A percentile compares a stretch with the other conserved stretches of the same genome.
Conservation (phyloP, 2,329 filamentous ascomycete genomes). For the Trichoderma cornu-damae region DNA sequence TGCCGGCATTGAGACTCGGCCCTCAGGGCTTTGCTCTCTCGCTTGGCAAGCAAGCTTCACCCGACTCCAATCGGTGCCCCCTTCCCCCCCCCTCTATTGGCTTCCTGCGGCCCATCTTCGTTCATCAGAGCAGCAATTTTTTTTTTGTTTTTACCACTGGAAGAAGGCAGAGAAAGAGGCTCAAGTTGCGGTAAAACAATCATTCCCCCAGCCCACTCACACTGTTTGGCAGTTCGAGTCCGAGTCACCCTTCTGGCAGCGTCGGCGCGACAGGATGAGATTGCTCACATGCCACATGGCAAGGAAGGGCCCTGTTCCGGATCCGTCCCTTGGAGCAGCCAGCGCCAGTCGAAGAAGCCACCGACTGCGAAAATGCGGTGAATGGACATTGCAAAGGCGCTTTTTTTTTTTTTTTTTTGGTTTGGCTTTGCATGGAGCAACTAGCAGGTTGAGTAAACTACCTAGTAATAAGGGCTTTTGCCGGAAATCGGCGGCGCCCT, state of each 20-base stretch:
- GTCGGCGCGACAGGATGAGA: conserved; percentile 15
- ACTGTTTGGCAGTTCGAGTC: background rate
- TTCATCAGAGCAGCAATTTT: too few species aligned
- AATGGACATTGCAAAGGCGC: conserved; percentile 13
- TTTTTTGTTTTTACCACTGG: too few species aligned
- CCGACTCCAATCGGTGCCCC: too few species aligned
- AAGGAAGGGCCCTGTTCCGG: conserved; percentile 17
- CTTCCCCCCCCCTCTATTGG: too few species aligned
- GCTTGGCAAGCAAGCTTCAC: too few species aligned
- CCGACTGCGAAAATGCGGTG: conserved; percentile 18
- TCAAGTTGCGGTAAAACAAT: conserved; percentile 15
- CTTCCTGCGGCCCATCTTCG: too few species aligned
- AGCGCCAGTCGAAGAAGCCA: conserved; percentile 5
- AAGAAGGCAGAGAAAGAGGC: background rate
- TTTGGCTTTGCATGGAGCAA: too few species aligned
- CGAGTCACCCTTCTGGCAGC: conserved; percentile 5
- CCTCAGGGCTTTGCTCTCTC: too few species aligned
- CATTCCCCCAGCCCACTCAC: conserved; percentile 19
- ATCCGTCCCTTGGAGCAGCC: background rate
- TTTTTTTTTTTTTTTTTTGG: too few species aligned
- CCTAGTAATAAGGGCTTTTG: too few species aligned
- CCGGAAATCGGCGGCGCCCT: background rate
- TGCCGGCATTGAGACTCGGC: too few species aligned
- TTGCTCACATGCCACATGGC: conserved; percentile 17
- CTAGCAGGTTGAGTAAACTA: too few species aligned